phyloP scores from a whole-genome alignment of 2,329 filamentous ascomycete genomes.

The Colletotrichum higginsianum region DNA sequence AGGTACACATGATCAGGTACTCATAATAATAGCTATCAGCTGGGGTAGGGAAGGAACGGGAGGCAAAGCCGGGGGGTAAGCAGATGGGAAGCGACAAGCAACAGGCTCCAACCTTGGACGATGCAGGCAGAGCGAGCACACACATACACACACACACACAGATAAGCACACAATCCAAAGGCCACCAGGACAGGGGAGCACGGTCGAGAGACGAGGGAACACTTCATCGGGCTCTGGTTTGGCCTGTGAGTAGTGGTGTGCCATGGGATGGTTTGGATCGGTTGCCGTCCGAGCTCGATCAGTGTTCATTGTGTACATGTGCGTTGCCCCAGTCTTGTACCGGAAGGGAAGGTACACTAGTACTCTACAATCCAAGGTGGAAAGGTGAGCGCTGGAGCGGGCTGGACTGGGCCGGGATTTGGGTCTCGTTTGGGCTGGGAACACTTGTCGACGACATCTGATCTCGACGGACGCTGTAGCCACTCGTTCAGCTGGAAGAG shows the following conservation, averaged over 20 bases:
- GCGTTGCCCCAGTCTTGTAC: neutral
- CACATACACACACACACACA: neutral
- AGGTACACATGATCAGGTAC: conserved; percentile 11
- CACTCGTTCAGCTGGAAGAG: neutral
- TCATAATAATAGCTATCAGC: neutral
- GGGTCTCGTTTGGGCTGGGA: conserved; percentile 21
- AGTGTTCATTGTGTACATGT: conserved; percentile 28
- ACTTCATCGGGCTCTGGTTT: conserved; percentile 33
- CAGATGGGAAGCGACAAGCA: conserved; percentile 70
- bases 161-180: neutral
- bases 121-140: conserved; percentile 29
- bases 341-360: conserved; percentile 24
- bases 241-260: neutral
- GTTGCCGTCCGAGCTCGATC: conserved; percentile 18
- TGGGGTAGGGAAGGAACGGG: neutral
- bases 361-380: conserved; percentile 17
- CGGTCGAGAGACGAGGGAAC: conserved; percentile 22
- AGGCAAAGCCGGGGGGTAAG: conserved; percentile 62
- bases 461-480: neutral
- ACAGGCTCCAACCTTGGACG: conserved; percentile 34
- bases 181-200: conserved; percentile 28
- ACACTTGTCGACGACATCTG: conserved; percentile 15
- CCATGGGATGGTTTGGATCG: conserved; percentile 3
- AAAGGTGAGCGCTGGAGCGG: conserved; percentile 34
- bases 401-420: conserved; percentile 38